These are phyloP conservation scores for Clitoria ternatea DNA, from an alignment of 306 rosid species.

Conservation along the genomic window DNA sequence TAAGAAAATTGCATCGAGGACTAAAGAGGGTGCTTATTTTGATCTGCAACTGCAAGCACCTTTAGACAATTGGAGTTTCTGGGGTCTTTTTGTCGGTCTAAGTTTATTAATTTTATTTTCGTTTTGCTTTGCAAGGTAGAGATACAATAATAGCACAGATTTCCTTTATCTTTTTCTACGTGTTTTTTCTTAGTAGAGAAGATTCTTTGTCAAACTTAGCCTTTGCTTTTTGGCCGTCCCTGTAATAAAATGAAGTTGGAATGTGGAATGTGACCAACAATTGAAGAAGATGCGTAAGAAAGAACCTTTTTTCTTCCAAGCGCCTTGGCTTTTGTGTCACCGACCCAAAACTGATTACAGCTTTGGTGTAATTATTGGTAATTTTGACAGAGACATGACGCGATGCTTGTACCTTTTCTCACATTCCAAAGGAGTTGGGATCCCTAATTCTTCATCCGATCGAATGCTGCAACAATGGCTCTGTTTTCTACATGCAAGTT, in stretches of 20 bases:
- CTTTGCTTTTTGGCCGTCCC: conserved; percentile 38
- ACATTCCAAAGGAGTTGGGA: conserved; percentile 21
- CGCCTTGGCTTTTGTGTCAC: conserved; percentile 49
- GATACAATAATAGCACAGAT: neutral
- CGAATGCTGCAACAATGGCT: neutral
- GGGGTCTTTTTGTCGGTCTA: conserved; percentile 5
- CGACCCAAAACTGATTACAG: conserved; percentile 24
- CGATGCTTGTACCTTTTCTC: conserved; percentile 37
- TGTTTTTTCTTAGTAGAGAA: conserved; percentile 30
- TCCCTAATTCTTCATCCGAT: conserved; percentile 21
- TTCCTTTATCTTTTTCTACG: neutral
- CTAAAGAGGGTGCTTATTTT: too few relatives aligned
- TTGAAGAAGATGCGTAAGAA: neutral
- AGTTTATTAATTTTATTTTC: neutral
- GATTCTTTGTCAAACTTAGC: conserved; percentile 41
- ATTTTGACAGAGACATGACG: conserved; percentile 49
- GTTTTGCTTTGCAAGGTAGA: conserved; percentile 33
- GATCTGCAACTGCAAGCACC: too few relatives aligned
- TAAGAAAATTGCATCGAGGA: too few relatives aligned
- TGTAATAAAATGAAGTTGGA: neutral
- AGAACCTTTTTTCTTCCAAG: conserved; percentile 28
- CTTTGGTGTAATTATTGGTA: conserved; percentile 26
- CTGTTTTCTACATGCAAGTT: neutral
- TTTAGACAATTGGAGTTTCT: too few relatives aligned
- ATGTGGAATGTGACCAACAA: neutral